Evolutionary conservation across 2,329 filamentous ascomycete species (phyloP), one percentile per base, ranked within the genome.

Genomic region (Aspergillus jensenii): DNA sequence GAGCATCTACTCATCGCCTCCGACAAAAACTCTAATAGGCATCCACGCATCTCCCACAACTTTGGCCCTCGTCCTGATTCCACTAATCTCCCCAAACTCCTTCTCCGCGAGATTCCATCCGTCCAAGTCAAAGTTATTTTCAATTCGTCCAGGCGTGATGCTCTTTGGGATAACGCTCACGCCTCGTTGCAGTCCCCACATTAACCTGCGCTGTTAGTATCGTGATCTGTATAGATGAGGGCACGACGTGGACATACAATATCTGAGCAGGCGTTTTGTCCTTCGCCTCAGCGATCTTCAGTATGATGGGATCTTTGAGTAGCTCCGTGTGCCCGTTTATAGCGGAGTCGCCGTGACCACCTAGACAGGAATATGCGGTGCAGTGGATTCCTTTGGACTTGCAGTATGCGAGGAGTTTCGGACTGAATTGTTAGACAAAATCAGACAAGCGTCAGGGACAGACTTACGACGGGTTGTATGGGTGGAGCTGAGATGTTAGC

Each of bases 121-220:
- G 73, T 92, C 85, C 49, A 90, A 80, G 72, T 89, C 84, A 67
- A 87, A 90, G 82, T 96, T 96, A 61, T 79, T 84, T 76, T 89
- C 81, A 68, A 96, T 92, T 41, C 91, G 84, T 51, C 80, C 80
- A 63, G 86, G 83, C 62, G 85, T 91, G 56, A 93, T 88, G 54
- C 84, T 89, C 83, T 96, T 96, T 67, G 91, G 91, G 67, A 96
- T 91, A 51, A 96, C 90, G 63, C 86, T 89, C 80, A 88, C 91
- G 56, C 89, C 90, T 70, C 91, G 87, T 73, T 89, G 85, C 56
- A 96, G 78, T 62, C 90, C 90, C 90, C 91, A 96, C 68, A 87
- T 31, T n/a, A 52, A 14, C 14, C 50, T 52, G 7, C n/a, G 2
- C 14, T 0, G 1, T 37, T 2, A 37, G 35, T 25, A 21, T 17